Evolutionary conservation across 208 protist species (phyloP).

Genomic region (Crithidia acanthocephali): DNA sequence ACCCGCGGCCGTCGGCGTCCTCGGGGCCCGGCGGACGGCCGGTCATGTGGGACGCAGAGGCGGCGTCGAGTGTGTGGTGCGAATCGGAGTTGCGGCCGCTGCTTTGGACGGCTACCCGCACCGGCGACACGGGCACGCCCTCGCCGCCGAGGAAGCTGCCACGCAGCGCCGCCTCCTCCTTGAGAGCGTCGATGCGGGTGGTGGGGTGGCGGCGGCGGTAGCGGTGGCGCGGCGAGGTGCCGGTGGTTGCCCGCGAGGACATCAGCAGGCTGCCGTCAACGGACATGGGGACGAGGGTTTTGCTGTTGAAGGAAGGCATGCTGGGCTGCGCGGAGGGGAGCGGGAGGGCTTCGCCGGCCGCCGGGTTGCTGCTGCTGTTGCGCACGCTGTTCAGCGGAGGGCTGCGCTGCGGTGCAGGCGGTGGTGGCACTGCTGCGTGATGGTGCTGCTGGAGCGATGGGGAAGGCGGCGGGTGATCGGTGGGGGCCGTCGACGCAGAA

Average conservation of each 20-base stretch:
- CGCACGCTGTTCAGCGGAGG: neutral
- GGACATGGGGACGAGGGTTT: neutral
- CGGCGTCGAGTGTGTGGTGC: neutral
- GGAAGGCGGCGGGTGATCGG: neutral
- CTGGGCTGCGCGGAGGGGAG: neutral
- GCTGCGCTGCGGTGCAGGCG: neutral
- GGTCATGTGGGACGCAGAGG: neutral
- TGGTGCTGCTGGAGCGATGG: neutral
- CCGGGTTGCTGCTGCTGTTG: neutral
- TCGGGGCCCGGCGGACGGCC: neutral
- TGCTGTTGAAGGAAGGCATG: neutral
- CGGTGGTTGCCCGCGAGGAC: neutral
- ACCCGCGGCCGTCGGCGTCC: neutral
- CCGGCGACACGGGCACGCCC: neutral
- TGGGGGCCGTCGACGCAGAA: too few relatives aligned
- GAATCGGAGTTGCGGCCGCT: neutral
- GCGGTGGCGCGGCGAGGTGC: neutral
- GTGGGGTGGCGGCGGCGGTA: slow-evolving; percentile 7
- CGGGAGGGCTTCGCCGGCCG: neutral
- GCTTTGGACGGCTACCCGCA: slow-evolving; percentile 1
- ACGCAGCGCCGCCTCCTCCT: slow-evolving; percentile 2
- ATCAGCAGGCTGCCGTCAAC: neutral
- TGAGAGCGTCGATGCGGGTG: neutral
- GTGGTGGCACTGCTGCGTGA: neutral
- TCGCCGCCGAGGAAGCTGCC: neutral